These are phyloP conservation scores for Neolentinus lepideus DNA, from an alignment of 1,284 basidiomycete species.

Conservation along the genomic window DNA sequence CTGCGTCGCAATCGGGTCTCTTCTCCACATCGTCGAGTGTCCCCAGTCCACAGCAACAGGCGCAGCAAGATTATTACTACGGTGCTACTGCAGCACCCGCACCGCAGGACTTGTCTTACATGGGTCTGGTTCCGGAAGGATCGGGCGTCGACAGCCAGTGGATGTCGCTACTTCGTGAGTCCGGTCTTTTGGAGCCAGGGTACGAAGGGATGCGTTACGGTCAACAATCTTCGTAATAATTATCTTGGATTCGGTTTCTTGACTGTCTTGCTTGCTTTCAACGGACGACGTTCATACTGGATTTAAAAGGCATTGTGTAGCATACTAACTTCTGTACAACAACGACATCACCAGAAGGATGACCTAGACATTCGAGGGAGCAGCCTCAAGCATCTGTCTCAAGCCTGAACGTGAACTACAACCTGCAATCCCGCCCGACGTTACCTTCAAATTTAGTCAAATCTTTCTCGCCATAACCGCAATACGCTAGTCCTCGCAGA, in stretches of 20 bases:
- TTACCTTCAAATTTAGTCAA: neutral
- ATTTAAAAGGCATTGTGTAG: neutral
- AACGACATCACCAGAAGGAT: no score
- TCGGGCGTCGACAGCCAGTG: conserved; percentile 1
- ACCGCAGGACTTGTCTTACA: neutral
- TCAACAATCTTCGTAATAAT: neutral
- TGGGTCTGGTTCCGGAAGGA: neutral
- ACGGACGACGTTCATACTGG: neutral
- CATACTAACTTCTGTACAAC: neutral
- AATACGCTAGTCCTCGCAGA: conserved; percentile 50
- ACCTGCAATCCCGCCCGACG: neutral
- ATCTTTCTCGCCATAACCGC: conserved; percentile 24
- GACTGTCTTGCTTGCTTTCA: neutral
- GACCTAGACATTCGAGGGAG: neutral
- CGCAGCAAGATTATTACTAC: neutral
- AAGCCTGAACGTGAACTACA: neutral
- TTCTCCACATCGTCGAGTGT: neutral
- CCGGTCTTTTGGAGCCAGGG: neutral
- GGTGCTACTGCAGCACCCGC: neutral
- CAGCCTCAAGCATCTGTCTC: neutral
- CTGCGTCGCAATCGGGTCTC: neutral
- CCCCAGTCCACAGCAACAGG: neutral
- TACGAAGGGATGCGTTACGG: neutral
- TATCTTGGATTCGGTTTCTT: neutral
- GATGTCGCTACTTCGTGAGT: neutral